Conservation (phyloP, 2,329 filamentous ascomycete species). For the Colletotrichum sp. region DNA sequence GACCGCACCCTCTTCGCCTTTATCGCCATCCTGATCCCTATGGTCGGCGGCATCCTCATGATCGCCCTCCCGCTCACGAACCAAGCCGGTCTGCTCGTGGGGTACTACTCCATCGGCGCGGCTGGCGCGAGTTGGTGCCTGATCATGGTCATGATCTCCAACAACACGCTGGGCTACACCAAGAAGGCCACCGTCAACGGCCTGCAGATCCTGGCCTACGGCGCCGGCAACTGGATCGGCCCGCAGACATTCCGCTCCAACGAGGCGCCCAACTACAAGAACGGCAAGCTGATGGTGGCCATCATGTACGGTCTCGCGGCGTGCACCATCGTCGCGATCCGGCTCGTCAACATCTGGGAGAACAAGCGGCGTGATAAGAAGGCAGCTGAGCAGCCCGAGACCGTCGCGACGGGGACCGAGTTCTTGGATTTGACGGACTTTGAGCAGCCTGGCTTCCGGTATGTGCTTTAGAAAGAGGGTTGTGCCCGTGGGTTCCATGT, state of each 20-base stretch:
- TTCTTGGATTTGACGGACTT: constrained; percentile 30
- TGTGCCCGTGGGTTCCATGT: neutral
- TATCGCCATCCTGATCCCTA: constrained; percentile 30
- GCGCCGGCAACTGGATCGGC: constrained; percentile 27
- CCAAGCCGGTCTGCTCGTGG: constrained; percentile 25
- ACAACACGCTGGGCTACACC: constrained; percentile 32
- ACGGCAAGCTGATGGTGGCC: constrained; percentile 28
- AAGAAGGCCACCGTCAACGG: constrained; percentile 32
- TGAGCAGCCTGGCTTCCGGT: constrained; percentile 26
- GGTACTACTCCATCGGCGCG: constrained; percentile 29
- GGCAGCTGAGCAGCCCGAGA: constrained; percentile 19
- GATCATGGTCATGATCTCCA: constrained; percentile 31
- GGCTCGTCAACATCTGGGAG: constrained; percentile 27
- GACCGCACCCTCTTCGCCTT: constrained; percentile 29
- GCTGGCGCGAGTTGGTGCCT: constrained; percentile 29
- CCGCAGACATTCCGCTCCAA: constrained; percentile 28
- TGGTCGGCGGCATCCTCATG: constrained; percentile 32
- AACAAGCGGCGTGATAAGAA: constrained; percentile 30
- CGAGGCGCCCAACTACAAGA: constrained; percentile 27
- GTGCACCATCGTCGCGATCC: constrained; percentile 12
- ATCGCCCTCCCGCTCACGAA: constrained; percentile 25
- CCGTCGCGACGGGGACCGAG: constrained; percentile 15
- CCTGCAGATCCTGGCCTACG: constrained; percentile 24
- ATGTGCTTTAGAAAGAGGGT: constrained; percentile 20
- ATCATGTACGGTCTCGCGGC: constrained; percentile 26